Evolutionary conservation across 192 early-diverging fungal species (phyloP).

Genomic region (Backusella mclennaniae): DNA sequence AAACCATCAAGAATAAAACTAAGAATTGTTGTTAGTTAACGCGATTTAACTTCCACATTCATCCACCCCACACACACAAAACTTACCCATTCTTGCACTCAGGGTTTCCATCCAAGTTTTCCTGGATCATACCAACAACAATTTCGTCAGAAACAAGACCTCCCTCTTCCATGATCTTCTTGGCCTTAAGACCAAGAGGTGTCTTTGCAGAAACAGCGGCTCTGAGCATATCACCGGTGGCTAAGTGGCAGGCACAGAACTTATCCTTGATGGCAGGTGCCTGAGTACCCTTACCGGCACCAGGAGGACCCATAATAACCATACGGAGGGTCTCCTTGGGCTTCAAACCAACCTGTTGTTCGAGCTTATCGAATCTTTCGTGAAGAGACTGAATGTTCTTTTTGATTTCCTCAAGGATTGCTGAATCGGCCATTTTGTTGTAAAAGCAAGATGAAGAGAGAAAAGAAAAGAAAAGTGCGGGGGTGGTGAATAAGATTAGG

Average conservation of each 20-base stretch:
- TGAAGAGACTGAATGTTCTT: slow-evolving; percentile 40
- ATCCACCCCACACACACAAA: background rate
- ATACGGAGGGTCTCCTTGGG: slow-evolving; percentile 53
- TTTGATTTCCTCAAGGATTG: slow-evolving; percentile 45
- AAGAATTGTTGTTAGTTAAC: background rate
- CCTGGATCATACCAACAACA: slow-evolving; percentile 95
- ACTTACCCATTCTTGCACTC: slow-evolving; percentile 91
- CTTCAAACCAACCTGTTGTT: slow-evolving; percentile 31
- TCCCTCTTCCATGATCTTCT: slow-evolving; percentile 99
- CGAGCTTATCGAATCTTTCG: slow-evolving; percentile 38
- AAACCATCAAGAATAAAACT: slow-evolving; percentile 99
- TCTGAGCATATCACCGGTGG: slow-evolving; percentile 99
- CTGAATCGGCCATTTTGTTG: slow-evolving; percentile 31
- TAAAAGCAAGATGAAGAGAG: background rate
- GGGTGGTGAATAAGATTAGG: background rate
- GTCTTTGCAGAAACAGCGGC: slow-evolving; percentile 93
- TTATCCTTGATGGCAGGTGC: slow-evolving; percentile 94
- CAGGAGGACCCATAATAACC: slow-evolving; percentile 92
- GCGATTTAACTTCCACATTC: background rate
- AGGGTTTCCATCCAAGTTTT: slow-evolving; percentile 91
- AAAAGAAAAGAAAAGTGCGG: background rate
- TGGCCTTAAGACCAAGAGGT: slow-evolving; percentile 91
- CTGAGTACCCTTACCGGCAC: slow-evolving; percentile 82
- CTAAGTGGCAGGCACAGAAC: slow-evolving; percentile 97
- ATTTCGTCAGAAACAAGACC: slow-evolving; percentile 98